Base-by-base conservation (phyloP, 2,329 filamentous ascomycete genomes). In the Xylaria sp. region DNA sequence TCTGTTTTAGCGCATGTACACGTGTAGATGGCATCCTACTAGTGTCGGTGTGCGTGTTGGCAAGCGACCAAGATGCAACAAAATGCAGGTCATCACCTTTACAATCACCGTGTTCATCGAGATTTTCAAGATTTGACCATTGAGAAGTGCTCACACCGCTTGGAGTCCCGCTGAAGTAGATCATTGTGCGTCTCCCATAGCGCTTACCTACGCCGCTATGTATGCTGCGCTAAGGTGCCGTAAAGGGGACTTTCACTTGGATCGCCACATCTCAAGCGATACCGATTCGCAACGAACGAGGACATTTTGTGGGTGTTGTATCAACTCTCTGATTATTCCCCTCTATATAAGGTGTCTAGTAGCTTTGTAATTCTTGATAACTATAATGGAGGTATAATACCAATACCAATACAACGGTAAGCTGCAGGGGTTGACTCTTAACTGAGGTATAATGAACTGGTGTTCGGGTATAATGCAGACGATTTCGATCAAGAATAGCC, bases 41-140 rank as follows among this genome's bases (percentile, higher is more conserved):
- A 39, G n/a, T 65, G 66, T 65, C 66, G 66, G 66, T 65, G 62
- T 65, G 57, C 37, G 28, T 46, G 52, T 37, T 69, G 41, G 28
- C 18, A 55, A 8, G 57, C 52, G 44, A 44, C 44, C 32, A 34
- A 5, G 13, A 51, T 65, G 62, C 62, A 34, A 48, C 32, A 25
- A 7, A n/a, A 56, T 65, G 66, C 66, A 44, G 61, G 55, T 58
- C 62, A 63, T 69, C 50, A 41, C 46, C 18, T 23, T 55, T 37
- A 18, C 20, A 15, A 55, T 54, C 52, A 55, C 52, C 18, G 59
- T 51, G 15, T 20, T 20, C 25, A 39, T 34, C 23, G n/a, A 41
- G 39, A 12, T 41, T 13, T 18, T 18, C 15, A 18, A 15, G 13
- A 25, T 39, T 7, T 37, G n/a, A 20, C 46, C 59, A 62, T 34